These are phyloP conservation scores for Talaromyces liani DNA, from an alignment of 495 filamentous ascomycete species.

Conservation along the genomic window DNA sequence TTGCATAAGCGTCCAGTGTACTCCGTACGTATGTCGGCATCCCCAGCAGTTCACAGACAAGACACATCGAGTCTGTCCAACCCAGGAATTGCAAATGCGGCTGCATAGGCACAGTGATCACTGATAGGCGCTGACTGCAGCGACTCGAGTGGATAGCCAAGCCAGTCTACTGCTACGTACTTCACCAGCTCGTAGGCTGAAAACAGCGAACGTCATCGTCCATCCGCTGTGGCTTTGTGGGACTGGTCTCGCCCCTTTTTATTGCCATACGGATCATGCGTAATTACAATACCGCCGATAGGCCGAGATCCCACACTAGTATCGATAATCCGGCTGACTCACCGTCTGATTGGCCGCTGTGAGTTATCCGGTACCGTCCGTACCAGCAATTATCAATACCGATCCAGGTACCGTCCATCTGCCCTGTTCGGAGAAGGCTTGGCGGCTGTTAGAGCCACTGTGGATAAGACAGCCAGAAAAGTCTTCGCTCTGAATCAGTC, in stretches of 20 bases:
- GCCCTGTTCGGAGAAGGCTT: not conserved
- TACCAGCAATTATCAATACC: not conserved
- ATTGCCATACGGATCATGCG: not conserved
- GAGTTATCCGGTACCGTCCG: not conserved
- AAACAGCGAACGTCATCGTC: not conserved
- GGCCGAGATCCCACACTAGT: not conserved
- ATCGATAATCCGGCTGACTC: not conserved
- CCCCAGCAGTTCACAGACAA: not conserved
- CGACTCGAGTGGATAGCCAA: too few species aligned
- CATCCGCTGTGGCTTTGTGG: not conserved
- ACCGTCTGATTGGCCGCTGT: not conserved
- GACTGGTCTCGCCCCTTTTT: not conserved
- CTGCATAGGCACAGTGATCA: not conserved
- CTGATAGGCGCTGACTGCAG: not conserved
- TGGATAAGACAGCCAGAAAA: not conserved
- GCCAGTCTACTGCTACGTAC: too few species aligned
- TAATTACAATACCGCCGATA: not conserved
- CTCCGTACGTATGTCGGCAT: not conserved
- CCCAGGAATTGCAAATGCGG: not conserved
- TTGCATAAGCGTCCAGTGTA: not conserved
- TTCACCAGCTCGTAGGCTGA: too few species aligned
- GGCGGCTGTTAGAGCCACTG: not conserved
- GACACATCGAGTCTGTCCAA: not conserved
- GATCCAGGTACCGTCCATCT: not conserved
- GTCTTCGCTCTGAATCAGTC: not conserved